Conservation (phyloP, 768 basidiomycete species). For the Tricholomella constricta region DNA sequence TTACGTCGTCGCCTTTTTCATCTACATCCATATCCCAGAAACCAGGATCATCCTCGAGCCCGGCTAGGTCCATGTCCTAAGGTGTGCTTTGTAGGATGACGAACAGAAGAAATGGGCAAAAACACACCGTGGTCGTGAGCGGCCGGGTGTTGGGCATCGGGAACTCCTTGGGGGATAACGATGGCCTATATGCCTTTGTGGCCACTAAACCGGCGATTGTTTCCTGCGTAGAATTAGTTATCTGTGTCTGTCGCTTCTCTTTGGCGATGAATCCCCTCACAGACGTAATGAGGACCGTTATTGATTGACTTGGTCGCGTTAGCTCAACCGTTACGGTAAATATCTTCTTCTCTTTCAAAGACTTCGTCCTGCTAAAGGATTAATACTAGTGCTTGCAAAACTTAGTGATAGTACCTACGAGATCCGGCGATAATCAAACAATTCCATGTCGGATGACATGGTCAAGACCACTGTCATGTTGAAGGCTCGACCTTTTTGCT, state of each 20-base stretch:
- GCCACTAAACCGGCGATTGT: conserved; percentile 67
- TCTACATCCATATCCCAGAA: conserved; percentile 64
- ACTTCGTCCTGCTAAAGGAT: conserved; percentile 57
- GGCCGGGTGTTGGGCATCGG: conserved; percentile 76
- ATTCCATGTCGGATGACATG: conserved; percentile 71
- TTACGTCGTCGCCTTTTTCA: conserved; percentile 33
- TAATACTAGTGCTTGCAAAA: not conserved
- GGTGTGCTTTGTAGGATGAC: not conserved
- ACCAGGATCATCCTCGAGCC: conserved; percentile 67
- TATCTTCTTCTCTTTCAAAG: conserved; percentile 56
- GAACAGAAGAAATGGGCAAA: not conserved
- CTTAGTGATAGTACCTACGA: conserved; percentile 46
- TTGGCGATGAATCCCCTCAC: conserved; percentile 39
- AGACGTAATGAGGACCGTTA: conserved; percentile 61
- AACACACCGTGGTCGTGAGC: conserved; percentile 53
- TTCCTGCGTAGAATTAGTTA: conserved; percentile 51
- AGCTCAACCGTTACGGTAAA: conserved; percentile 64
- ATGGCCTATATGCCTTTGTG: conserved; percentile 57
- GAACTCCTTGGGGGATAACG: conserved; percentile 53
- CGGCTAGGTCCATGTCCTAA: conserved; percentile 67
- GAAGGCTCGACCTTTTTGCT: conserved; percentile 40
- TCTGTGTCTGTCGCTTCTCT: not conserved
- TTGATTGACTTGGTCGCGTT: conserved; percentile 73
- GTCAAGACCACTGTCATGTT: conserved; percentile 76
- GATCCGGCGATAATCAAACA: conserved; percentile 80